Conservation (phyloP, 2,329 filamentous ascomycete genomes). For the Lachnellula occidentalis region DNA sequence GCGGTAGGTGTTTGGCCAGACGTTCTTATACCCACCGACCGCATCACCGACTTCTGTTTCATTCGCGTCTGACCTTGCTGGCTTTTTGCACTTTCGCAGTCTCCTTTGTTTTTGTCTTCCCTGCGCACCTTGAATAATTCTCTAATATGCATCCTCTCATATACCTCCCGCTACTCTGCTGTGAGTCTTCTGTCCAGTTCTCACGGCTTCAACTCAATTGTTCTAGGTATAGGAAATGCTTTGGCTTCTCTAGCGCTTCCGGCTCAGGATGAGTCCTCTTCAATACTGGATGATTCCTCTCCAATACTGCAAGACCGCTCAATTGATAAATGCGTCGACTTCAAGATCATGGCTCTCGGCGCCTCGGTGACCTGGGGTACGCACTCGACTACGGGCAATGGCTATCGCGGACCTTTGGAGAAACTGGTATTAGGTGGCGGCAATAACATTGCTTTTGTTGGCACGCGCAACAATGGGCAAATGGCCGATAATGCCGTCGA, state of each 20-base stretch:
- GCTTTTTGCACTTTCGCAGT: not conserved
- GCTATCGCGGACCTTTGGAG: conserved; percentile 1
- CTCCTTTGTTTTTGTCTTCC: not conserved
- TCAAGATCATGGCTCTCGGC: conserved; percentile 25
- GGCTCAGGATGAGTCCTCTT: not conserved
- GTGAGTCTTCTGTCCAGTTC: not conserved
- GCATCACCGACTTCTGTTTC: too few relatives aligned
- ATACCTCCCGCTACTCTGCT: not conserved
- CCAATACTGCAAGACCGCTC: not conserved
- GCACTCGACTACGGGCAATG: not conserved
- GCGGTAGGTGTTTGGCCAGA: too few relatives aligned
- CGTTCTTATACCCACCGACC: too few relatives aligned
- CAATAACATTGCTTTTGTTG: conserved; percentile 35
- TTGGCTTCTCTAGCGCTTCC: not conserved
- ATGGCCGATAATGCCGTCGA: conserved; percentile 41
- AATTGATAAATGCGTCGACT: not conserved
- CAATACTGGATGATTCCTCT: not conserved
- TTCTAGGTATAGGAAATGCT: not conserved
- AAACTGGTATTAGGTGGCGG: conserved; percentile 15
- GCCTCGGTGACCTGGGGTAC: conserved; percentile 3
- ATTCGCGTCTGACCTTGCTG: too few relatives aligned
- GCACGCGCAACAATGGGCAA: conserved; percentile 33
- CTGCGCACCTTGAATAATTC: too few relatives aligned
- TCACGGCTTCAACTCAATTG: not conserved
- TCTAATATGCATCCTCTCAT: not conserved